Evolutionary conservation across 306 rosid species (phyloP).

Genomic region (Corylus avellana): DNA sequence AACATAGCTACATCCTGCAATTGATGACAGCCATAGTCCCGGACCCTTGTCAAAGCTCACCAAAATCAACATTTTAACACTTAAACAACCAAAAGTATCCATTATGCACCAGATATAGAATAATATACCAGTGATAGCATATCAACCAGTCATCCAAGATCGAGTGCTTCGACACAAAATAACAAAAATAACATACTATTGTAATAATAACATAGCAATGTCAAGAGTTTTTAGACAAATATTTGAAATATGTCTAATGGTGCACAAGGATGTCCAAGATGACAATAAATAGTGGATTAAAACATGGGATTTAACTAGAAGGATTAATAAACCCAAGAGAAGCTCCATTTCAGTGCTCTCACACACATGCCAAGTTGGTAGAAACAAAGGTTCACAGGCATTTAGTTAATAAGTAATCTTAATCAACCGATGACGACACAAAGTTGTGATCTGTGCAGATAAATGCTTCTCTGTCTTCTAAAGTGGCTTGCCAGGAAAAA

Average conservation of each 20-base stretch:
- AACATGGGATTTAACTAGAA: neutral
- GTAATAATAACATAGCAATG: neutral
- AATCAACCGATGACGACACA: neutral
- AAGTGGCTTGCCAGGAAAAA: neutral
- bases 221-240: neutral
- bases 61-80: neutral
- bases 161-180: neutral
- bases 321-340: neutral
- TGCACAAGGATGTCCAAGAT: neutral
- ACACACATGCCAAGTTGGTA: neutral
- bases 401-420: neutral
- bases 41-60: neutral
- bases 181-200: neutral
- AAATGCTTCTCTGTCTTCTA: neutral
- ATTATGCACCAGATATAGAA: neutral
- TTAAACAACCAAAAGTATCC: neutral
- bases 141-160: neutral
- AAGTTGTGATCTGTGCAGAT: conserved; percentile 5
- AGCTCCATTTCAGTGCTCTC: neutral
- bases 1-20: neutral
- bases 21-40: neutral
- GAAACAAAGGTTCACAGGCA: neutral
- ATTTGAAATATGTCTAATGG: neutral
- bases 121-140: neutral
- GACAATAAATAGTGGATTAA: neutral